phyloP scores from a whole-genome alignment of 176 grass and related monocot species.

The Puya raimondii region DNA sequence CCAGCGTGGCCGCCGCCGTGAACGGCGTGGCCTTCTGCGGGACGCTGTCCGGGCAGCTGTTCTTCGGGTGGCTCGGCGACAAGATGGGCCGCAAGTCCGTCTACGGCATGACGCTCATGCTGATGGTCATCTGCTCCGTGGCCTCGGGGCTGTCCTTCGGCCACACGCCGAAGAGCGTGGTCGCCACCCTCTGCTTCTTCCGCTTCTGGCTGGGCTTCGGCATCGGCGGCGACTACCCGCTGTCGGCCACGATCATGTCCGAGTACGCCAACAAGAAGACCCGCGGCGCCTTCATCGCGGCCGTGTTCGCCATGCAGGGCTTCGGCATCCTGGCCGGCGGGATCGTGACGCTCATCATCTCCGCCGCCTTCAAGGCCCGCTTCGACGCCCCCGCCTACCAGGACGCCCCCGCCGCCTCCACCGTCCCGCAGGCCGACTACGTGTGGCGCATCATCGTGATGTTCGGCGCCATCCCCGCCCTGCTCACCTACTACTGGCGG shows the following conservation, averaged over 20 bases:
- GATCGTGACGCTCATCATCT: constrained; percentile 42
- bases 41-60: constrained; percentile 52
- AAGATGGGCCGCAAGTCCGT: constrained; percentile 57
- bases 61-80: constrained; percentile 87
- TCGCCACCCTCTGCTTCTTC: constrained; percentile 70
- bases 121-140: constrained; percentile 57
- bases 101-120: constrained; percentile 49
- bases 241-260: constrained; percentile 67
- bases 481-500: constrained; percentile 27
- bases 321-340: constrained; percentile 58
- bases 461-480: constrained; percentile 25
- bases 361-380: constrained; percentile 31
- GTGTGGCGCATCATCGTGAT: constrained; percentile 25
- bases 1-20: constrained; percentile 43
- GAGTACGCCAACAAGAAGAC: constrained; percentile 73
- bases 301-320: constrained; percentile 75
- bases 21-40: constrained; percentile 68
- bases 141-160: constrained; percentile 55
- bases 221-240: constrained; percentile 66
- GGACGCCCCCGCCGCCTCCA: constrained; percentile 8
- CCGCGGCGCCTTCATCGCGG: constrained; percentile 64
- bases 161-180: constrained; percentile 20
- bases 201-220: constrained; percentile 72
- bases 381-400: constrained; percentile 35
- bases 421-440: constrained; percentile 17